Base-by-base conservation (phyloP, 371 early-diverging fungal species). In the Circinella minor region DNA sequence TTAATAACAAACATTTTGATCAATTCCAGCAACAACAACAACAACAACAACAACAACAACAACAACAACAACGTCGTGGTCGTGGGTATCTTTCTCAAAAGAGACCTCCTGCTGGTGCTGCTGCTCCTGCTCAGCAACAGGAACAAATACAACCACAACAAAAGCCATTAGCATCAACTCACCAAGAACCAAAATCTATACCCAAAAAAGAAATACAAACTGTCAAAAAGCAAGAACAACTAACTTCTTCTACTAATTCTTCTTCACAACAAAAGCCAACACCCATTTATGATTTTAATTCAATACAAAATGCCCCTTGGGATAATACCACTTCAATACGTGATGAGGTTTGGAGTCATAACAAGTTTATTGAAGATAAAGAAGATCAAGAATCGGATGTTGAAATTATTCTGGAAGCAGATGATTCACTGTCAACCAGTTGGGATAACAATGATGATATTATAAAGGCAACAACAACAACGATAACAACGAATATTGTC, bases 351-450 rank as follows among this genome's bases (percentile, higher is more conserved):
- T 34, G 51, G 36, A 54, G 62, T 55, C 68, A 68, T 34, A 54
- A 62, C 7, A 61, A 61, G 14, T 68, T 71, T 36, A 60, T 55
- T 55, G 71, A 74, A 18, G 55, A 63, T 61, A 43, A 67, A 49
- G 65, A 63, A 37, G 78, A 81, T 47, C 74, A 76, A 37, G 81
- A 81, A 55, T 80, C 80, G 0, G 81, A 81, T 65, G 81, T 81
- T 0, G 81, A 78, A 38, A 81, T 81, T 49, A 76, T 81, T 11
- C 46, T 81, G 36, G 81, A 81, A 70, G 76, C 71, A 8, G 76
- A 71, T 51, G n/a, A 14, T 51, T 17, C 51, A 17, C 15, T 17
- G 15, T 14, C 51, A 17, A 17, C 15, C 14, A 7, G 15, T n/a
- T 51, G 51, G 51, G 51, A 15, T 51, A 7, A 7, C 15, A n/a